phyloP scores from a whole-genome alignment of 2,329 filamentous ascomycete genomes.

The Lasiodiplodia gonubiensis region DNA sequence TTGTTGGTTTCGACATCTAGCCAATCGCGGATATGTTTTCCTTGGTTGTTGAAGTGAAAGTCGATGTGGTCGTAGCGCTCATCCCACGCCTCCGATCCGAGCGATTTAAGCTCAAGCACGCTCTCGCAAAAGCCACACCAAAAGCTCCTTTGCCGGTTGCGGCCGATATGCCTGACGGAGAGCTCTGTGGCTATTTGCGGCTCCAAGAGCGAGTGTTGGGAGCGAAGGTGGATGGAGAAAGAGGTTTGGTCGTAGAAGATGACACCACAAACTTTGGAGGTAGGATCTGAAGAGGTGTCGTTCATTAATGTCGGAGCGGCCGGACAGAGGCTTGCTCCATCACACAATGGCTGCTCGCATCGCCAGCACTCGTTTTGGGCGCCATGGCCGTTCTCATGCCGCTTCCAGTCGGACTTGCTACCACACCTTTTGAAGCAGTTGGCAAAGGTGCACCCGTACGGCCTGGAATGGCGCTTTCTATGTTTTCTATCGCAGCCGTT shows the following conservation, averaged over 20 bases:
- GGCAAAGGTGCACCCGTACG: slow-evolving; percentile 79
- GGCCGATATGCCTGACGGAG: slow-evolving; percentile 65
- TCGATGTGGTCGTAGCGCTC: slow-evolving; percentile 77
- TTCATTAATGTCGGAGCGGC: not conserved
- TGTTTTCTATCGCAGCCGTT: slow-evolving; percentile 70
- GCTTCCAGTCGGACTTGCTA: slow-evolving; percentile 94
- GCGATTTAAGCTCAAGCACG: slow-evolving; percentile 59
- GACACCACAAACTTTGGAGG: slow-evolving; percentile 56
- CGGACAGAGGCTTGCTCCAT: not conserved
- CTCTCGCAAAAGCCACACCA: slow-evolving; percentile 86
- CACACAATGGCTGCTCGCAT: slow-evolving; percentile 58
- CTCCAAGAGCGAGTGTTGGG: slow-evolving; percentile 52
- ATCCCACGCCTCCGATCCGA: slow-evolving; percentile 63
- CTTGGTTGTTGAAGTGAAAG: slow-evolving; percentile 65
- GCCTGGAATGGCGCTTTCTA: slow-evolving; percentile 77
- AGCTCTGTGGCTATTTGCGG: slow-evolving; percentile 51
- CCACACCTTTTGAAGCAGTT: slow-evolving; percentile 77
- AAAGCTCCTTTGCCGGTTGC: slow-evolving; percentile 69
- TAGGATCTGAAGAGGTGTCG: not conserved
- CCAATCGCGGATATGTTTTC: slow-evolving; percentile 65
- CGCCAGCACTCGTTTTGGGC: slow-evolving; percentile 73
- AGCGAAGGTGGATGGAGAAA: slow-evolving; percentile 67
- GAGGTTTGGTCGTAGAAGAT: slow-evolving; percentile 63
- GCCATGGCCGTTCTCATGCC: slow-evolving; percentile 84
- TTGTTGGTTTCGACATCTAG: slow-evolving; percentile 47